These are phyloP conservation scores for Porogramme epimiltina DNA, from an alignment of 1,284 basidiomycete genomes.

Conservation along the genomic window DNA sequence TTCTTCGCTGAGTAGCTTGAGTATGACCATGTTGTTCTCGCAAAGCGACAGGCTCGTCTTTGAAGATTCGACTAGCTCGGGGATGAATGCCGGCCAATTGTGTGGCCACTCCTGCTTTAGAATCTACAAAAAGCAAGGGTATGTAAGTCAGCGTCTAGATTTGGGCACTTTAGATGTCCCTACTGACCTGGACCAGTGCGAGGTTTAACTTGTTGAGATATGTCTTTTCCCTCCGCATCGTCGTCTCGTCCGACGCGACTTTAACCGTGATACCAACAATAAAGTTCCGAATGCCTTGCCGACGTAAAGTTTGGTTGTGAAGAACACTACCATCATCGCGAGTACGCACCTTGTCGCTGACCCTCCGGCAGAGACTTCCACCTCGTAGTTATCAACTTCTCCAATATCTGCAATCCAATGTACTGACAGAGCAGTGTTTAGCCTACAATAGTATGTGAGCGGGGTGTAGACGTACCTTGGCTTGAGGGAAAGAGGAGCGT, in stretches of 20 bases:
- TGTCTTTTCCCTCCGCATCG: constrained; percentile 91
- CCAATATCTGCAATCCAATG: constrained; percentile 92
- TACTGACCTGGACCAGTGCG: constrained; percentile 86
- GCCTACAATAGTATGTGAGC: not conserved
- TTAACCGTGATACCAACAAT: constrained; percentile 94
- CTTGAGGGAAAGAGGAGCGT: constrained; percentile 82
- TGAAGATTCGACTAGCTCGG: constrained; percentile 96
- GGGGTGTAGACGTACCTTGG: constrained; percentile 66
- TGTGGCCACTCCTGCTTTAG: constrained; percentile 99
- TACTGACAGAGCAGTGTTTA: constrained; percentile 54
- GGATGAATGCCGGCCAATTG: constrained; percentile 98
- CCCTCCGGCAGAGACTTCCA: constrained; percentile 97
- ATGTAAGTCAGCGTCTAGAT: not conserved
- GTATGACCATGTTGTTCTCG: constrained; percentile 99
- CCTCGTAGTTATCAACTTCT: constrained; percentile 91
- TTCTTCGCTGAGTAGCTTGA: constrained; percentile 97
- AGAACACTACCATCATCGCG: constrained; percentile 5
- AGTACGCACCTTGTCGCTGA: constrained; percentile 78
- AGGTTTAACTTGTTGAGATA: constrained; percentile 98
- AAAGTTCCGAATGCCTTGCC: constrained; percentile 92
- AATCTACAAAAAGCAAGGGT: constrained; percentile 61
- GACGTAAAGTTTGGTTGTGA: not conserved
- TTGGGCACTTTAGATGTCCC: not conserved
- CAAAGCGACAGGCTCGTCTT: constrained; percentile 96
- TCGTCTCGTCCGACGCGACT: constrained; percentile 85